Evolutionary conservation across 208 protist species (phyloP).

Genomic region (Leishmania arabica): DNA sequence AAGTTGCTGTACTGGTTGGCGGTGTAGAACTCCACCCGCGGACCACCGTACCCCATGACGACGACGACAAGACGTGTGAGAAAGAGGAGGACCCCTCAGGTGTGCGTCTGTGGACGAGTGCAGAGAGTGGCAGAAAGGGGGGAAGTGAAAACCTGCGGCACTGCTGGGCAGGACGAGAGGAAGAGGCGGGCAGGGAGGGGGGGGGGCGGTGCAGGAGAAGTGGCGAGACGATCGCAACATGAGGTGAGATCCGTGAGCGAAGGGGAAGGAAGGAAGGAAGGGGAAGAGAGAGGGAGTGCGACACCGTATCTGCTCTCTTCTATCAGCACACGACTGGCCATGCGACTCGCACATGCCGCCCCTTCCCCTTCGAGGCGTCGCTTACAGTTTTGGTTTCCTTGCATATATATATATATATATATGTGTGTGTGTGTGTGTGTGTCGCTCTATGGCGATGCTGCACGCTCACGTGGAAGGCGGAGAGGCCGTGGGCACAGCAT

Average conservation of each 20-base stretch:
- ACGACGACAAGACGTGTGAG: neutral
- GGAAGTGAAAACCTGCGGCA: neutral
- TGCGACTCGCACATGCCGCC: neutral
- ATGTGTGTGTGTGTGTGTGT: neutral
- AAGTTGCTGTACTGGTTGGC: constrained; percentile 64
- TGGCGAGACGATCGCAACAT: neutral
- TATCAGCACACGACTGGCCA: neutral
- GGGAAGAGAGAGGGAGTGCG: neutral
- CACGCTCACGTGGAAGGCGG: neutral
- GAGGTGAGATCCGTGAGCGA: neutral
- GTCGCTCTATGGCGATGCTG: neutral
- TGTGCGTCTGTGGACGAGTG: constrained; percentile 1
- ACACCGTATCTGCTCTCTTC: neutral
- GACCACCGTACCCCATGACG: constrained; percentile 58
- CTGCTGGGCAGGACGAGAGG: neutral
- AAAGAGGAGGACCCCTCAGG: neutral
- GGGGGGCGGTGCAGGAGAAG: neutral
- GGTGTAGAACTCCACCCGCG: constrained; percentile 69
- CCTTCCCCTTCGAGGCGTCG: neutral
- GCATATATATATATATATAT: neutral
- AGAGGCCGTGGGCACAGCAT: constrained; percentile 14
- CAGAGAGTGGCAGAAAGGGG: neutral
- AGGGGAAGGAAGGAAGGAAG: neutral
- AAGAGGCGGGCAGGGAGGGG: neutral
- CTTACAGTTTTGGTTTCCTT: neutral